A percentile compares a stretch with the other conserved stretches of the same genome.
Conservation (phyloP, 2,329 filamentous ascomycete species). For the Penicillium sp. region DNA sequence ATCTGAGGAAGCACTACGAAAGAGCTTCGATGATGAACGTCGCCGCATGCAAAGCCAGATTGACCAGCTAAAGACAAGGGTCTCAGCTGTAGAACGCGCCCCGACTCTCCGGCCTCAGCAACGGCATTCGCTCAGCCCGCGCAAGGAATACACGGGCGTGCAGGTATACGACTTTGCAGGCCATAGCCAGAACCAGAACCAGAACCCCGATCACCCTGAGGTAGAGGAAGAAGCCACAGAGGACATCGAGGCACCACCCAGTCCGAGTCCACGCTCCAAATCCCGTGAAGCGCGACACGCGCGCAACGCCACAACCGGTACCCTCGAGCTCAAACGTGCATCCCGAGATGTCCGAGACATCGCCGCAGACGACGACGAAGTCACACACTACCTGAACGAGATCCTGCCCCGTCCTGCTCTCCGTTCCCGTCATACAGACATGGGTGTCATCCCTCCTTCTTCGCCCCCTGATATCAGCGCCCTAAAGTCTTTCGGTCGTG, state of each 20-base stretch:
- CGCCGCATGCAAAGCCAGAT: slow-evolving; percentile 41
- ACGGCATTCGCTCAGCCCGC: slow-evolving; percentile 28
- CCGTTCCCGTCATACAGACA: slow-evolving; percentile 11
- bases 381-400: slow-evolving; percentile 25
- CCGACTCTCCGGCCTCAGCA: slow-evolving; percentile 20
- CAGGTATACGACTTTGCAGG: slow-evolving; percentile 28
- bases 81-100: slow-evolving; percentile 30
- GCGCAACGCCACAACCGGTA: slow-evolving; percentile 17
- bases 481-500: slow-evolving; percentile 24
- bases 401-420: slow-evolving; percentile 20
- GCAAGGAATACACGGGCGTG: slow-evolving; percentile 32
- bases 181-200: neutral
- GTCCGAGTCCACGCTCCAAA: slow-evolving; percentile 38
- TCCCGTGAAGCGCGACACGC: slow-evolving; percentile 22
- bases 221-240: slow-evolving; percentile 27
- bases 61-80: slow-evolving; percentile 34
- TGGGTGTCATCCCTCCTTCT: slow-evolving; percentile 26
- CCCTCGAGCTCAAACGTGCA: slow-evolving; percentile 26
- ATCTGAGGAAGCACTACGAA: slow-evolving; percentile 36
- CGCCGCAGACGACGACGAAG: slow-evolving; percentile 29
- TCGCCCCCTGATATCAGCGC: slow-evolving; percentile 32
- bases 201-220: slow-evolving; percentile 15
- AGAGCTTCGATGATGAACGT: slow-evolving; percentile 39
- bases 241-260: slow-evolving; percentile 34
- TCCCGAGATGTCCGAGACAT: slow-evolving; percentile 20